Evolutionary conservation across 2,329 filamentous ascomycete species (phyloP).

Genomic region (Phyllosticta ampelicida): DNA sequence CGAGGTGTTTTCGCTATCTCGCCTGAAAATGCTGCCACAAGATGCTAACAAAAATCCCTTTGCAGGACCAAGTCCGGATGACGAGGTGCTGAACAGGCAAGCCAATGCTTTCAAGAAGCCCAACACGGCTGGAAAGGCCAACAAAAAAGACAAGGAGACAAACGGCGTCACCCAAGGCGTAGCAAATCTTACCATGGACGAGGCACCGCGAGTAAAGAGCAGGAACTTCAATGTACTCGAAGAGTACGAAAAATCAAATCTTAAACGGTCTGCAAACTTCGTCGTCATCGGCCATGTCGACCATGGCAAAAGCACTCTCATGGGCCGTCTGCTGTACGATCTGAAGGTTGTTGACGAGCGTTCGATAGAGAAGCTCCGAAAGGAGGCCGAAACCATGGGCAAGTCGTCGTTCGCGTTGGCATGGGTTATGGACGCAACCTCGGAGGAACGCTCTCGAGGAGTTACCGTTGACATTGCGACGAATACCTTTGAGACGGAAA

Average conservation of each 20-base stretch:
- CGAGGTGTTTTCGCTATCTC: constrained; percentile 28
- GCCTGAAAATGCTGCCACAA: constrained; percentile 20
- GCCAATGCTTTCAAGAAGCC: constrained; percentile 31
- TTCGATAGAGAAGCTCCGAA: constrained; percentile 76
- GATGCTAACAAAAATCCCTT: constrained; percentile 52
- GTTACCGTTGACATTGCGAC: constrained; percentile 96
- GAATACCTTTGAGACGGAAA: constrained; percentile 84
- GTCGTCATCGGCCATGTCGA: constrained; percentile 95
- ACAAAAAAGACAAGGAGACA: constrained; percentile 16
- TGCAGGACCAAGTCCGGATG: constrained; percentile 80
- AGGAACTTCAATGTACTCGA: constrained; percentile 79
- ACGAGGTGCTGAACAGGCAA: constrained; percentile 78
- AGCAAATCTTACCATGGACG: constrained; percentile 39
- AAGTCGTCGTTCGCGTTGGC: constrained; percentile 94
- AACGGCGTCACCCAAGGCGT: constrained; percentile 38
- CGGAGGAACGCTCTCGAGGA: constrained; percentile 78
- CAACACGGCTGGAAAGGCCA: constrained; percentile 14
- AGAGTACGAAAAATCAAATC: constrained; percentile 64
- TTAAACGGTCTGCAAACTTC: constrained; percentile 78
- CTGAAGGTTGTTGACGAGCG: constrained; percentile 79
- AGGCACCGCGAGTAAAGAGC: constrained; percentile 45
- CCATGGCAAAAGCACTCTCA: constrained; percentile 93
- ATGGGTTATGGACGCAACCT: constrained; percentile 90
- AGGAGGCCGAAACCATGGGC: constrained; percentile 81
- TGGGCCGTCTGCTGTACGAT: constrained; percentile 88